Percentiles rank a stretch among this genome's conserved stretches.
phyloP scores from a whole-genome alignment of 352 stramenopile species.

The Phytophthora cryptogea region DNA sequence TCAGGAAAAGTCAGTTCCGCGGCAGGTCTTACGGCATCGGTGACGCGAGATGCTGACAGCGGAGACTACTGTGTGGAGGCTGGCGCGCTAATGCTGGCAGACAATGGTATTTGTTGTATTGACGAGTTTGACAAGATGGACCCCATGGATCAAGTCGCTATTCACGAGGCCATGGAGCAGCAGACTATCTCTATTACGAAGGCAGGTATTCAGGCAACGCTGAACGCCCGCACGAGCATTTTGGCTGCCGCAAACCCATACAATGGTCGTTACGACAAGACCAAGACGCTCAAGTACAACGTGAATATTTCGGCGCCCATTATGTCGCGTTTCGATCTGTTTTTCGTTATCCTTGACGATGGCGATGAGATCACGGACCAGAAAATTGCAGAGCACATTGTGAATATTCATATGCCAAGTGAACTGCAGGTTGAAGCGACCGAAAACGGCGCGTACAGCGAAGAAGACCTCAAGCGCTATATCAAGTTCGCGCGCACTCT shows the following conservation, averaged over 20 bases:
- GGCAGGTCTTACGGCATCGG: conserved; percentile 97
- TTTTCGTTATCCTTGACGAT: conserved; percentile 99
- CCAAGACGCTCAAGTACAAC: conserved; percentile 90
- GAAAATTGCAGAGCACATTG: conserved; percentile 97
- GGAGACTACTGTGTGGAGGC: conserved; percentile 92
- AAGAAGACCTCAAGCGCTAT: conserved; percentile 95
- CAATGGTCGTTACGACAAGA: conserved; percentile 94
- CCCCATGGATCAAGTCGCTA: conserved; percentile 96
- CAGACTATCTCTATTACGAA: conserved; percentile 99
- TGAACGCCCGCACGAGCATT: conserved; percentile 99
- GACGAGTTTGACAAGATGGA: conserved; percentile 99
- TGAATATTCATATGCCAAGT: conserved; percentile 93
- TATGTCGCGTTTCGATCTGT: conserved; percentile 99
- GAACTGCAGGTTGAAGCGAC: conserved; percentile 46
- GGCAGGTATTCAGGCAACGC: conserved; percentile 98
- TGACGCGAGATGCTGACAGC: conserved; percentile 95
- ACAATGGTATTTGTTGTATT: conserved; percentile 99
- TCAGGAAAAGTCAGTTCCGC: conserved; percentile 98
- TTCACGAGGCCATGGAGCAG: conserved; percentile 99
- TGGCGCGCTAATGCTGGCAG: conserved; percentile 98
- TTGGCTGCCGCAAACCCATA: conserved; percentile 99
- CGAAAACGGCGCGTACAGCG: conserved; percentile 50
- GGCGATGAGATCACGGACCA: conserved; percentile 95
- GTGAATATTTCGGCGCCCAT: conserved; percentile 95
- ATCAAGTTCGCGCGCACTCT: conserved; percentile 89